These are phyloP conservation scores for Sporopachydermia lactativora DNA, from an alignment of 805 yeast species.

Conservation along the genomic window DNA sequence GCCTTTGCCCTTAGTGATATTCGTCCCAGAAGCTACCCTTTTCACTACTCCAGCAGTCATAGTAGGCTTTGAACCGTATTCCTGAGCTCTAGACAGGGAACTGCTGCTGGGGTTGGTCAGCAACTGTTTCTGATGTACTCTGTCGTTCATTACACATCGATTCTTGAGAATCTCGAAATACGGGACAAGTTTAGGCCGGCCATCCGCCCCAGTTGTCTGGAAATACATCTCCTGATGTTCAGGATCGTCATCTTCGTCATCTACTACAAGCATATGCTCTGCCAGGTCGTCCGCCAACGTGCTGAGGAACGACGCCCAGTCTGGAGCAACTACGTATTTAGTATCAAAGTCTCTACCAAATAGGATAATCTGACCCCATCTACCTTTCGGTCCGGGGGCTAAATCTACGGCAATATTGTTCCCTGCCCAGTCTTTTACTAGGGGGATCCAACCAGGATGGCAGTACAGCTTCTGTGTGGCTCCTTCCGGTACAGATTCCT, in stretches of 20 bases:
- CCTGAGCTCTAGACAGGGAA: conserved; percentile 1
- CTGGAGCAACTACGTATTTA: conserved; percentile 54
- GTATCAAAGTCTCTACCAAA: conserved; percentile 76
- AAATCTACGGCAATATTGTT: conserved; percentile 69
- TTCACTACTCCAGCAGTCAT: background rate
- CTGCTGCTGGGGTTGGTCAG: conserved; percentile 1
- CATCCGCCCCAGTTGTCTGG: conserved; percentile 56
- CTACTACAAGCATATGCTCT: conserved; percentile 51
- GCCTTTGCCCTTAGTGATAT: background rate
- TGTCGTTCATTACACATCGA: conserved; percentile 13
- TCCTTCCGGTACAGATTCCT: conserved; percentile 48
- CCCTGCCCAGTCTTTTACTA: conserved; percentile 61
- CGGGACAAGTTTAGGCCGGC: conserved; percentile 24
- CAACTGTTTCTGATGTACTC: background rate
- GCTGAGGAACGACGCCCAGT: conserved; percentile 63
- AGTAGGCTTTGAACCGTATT: background rate
- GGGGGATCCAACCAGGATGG: conserved; percentile 64
- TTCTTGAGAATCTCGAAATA: conserved; percentile 27
- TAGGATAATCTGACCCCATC: conserved; percentile 61
- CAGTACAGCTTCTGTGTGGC: conserved; percentile 49
- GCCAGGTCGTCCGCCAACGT: conserved; percentile 60
- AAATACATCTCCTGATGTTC: conserved; percentile 29
- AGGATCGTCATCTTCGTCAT: conserved; percentile 30
- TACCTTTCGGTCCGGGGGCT: conserved; percentile 46
- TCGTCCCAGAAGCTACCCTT: background rate